Evolutionary conservation across 495 filamentous ascomycete genomes (phyloP).

Genomic region (Apiosordaria backusii): DNA sequence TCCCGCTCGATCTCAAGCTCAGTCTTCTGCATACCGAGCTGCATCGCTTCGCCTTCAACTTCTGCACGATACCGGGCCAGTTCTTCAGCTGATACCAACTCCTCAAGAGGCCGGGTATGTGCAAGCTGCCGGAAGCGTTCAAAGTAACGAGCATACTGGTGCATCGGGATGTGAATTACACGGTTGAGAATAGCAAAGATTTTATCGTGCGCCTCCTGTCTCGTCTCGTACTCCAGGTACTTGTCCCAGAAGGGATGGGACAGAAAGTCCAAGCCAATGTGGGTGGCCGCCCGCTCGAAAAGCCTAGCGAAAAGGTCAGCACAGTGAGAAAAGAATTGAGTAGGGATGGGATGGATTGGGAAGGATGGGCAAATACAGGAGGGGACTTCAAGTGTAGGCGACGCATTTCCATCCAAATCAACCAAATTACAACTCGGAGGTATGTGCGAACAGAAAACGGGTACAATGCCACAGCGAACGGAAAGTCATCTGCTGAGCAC

Average conservation of each 20-base stretch:
- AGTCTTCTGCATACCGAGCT: constrained; percentile 42
- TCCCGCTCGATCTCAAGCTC: constrained; percentile 84
- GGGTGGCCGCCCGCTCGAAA: constrained; percentile 83
- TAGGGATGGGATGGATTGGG: constrained; percentile 43
- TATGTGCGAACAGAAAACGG: constrained; percentile 39
- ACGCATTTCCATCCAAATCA: constrained; percentile 47
- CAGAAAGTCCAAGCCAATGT: constrained; percentile 89
- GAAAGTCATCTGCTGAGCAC: constrained; percentile 37
- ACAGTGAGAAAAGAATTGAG: constrained; percentile 31
- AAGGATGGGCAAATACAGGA: constrained; percentile 56
- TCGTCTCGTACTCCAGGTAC: constrained; percentile 93
- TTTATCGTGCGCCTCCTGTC: constrained; percentile 77
- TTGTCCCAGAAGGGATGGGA: constrained; percentile 98
- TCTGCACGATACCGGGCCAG: constrained; percentile 67
- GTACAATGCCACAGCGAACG: constrained; percentile 44
- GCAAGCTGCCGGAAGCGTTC: constrained; percentile 83
- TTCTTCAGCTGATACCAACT: constrained; percentile 67
- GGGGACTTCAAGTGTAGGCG: constrained; percentile 50
- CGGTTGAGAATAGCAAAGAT: constrained; percentile 83
- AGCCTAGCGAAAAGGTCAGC: constrained; percentile 67
- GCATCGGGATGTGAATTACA: constrained; percentile 90
- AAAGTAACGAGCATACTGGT: constrained; percentile 94
- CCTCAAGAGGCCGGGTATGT: constrained; percentile 64
- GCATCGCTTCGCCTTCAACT: constrained; percentile 55
- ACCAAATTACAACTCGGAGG: constrained; percentile 44